Base-by-base conservation (phyloP, 2,329 filamentous ascomycete species). In the Xylaria sp. region DNA sequence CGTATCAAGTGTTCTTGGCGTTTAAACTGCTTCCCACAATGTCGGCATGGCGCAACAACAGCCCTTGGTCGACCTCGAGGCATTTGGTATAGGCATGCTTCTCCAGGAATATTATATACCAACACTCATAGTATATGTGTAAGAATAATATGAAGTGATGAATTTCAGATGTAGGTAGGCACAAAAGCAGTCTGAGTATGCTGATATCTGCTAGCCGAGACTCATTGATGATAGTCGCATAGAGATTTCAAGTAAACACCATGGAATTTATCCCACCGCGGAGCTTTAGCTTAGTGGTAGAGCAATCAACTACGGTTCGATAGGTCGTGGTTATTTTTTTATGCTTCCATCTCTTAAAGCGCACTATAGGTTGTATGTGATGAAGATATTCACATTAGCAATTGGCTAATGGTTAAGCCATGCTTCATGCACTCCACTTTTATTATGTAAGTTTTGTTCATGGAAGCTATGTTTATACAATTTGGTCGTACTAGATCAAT, bases 21-120 rank as follows among this genome's bases (percentile, higher is more conserved):
- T 62, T 75, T 77, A 64, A 80, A 80, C 36, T 73, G 70, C 60
- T 73, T 77, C 7, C 72, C 69, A 60, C 78, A 80, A 66, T 75
- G 75, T 20, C 66, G 72, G 61, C 78, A 80, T 12, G 76, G 75
- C 13, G 69, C 57, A 46, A 70, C 48, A 5, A 32, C 45, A 15
- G 55, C 36, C 50, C 36, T 72, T 32, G 65, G 68, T 53, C 68
- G 64, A 20, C 68, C 70, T 58, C 65, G 70, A 65, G 70, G 70
- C 66, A 66, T 66, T 59, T 59, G 34, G 18, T 45, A 55, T 45
- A 46, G 13, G 18, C 34, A 65, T 25, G 46, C n/a, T 53, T 56
- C 46, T n/a, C 10, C 3, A 1, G 15, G 9, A 6, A 9, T 5
- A 12, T 18, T 50, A 50, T 18, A 30, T 30, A 50, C 12, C 2